Conservation (phyloP, 169 alveolate species). For the Pseudocohnilembus persalinus region DNA sequence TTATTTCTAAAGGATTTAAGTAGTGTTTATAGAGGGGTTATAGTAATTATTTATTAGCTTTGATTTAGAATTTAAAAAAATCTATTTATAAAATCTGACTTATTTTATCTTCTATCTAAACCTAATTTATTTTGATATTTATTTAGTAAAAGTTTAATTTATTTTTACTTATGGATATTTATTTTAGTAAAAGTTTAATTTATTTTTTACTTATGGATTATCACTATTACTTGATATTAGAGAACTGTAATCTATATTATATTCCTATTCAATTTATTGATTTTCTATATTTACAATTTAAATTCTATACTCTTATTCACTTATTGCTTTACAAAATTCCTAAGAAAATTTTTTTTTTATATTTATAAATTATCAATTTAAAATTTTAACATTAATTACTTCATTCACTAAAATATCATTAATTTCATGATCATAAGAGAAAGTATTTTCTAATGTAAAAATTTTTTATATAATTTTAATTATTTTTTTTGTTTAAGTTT, state of each 20-base stretch:
- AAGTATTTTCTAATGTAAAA: not conserved
- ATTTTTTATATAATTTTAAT: no score
- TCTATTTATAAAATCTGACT: constrained; percentile 44
- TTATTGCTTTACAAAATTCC: not conserved
- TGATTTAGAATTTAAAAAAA: constrained; percentile 51
- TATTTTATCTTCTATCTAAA: constrained; percentile 9
- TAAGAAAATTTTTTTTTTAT: no score
- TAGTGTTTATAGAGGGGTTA: constrained; percentile 52
- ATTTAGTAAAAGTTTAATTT: no score
- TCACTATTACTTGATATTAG: no score
- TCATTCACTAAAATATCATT: not conserved
- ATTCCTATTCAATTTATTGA: not conserved
- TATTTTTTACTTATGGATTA: no score
- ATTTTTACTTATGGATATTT: no score
- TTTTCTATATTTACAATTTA: not conserved
- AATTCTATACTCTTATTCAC: not conserved
- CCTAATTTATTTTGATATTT: no score
- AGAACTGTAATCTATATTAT: not conserved
- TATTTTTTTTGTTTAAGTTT: not conserved
- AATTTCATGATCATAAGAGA: not conserved
- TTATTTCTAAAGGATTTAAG: constrained; percentile 63
- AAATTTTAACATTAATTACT: not conserved
- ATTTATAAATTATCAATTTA: not conserved
- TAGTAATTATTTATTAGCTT: constrained; percentile 49
- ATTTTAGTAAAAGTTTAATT: no score